phyloP scores from a whole-genome alignment of 176 grass and related monocot species.

The Oryza punctata region DNA sequence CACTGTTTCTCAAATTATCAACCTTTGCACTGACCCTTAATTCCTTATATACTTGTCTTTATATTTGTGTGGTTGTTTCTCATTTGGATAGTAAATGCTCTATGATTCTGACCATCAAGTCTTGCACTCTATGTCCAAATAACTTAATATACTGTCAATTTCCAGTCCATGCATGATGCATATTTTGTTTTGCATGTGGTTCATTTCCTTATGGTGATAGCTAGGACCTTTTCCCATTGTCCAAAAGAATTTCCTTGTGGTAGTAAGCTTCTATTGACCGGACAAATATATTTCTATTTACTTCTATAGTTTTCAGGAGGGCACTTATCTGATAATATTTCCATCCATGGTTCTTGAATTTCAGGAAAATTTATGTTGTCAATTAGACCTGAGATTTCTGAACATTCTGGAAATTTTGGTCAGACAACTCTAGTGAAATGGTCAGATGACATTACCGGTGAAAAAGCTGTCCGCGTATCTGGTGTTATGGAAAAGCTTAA shows the following conservation, averaged over 20 bases:
- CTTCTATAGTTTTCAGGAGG: neutral
- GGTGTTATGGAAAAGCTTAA: constrained; percentile 73
- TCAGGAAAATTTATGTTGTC: constrained; percentile 87
- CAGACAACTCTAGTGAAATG: constrained; percentile 52
- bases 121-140: neutral
- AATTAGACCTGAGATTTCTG: constrained; percentile 65
- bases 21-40: neutral
- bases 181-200: constrained; percentile 26
- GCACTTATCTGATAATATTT: constrained; percentile 22
- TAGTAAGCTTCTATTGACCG: neutral
- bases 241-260: neutral
- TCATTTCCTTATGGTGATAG: neutral
- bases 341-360: constrained; percentile 37
- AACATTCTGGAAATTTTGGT: constrained; percentile 42
- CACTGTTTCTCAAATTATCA: neutral
- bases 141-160: neutral
- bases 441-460: constrained; percentile 75
- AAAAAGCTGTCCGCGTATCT: constrained; percentile 60
- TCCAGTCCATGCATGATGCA: neutral
- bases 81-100: neutral
- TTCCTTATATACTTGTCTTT: neutral
- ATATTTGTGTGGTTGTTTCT: neutral
- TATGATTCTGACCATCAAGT: neutral
- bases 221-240: neutral
- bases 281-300: constrained; percentile 15